These are phyloP conservation scores for Tulasnella sp. DNA, from an alignment of 768 basidiomycete genomes.

Conservation along the genomic window DNA sequence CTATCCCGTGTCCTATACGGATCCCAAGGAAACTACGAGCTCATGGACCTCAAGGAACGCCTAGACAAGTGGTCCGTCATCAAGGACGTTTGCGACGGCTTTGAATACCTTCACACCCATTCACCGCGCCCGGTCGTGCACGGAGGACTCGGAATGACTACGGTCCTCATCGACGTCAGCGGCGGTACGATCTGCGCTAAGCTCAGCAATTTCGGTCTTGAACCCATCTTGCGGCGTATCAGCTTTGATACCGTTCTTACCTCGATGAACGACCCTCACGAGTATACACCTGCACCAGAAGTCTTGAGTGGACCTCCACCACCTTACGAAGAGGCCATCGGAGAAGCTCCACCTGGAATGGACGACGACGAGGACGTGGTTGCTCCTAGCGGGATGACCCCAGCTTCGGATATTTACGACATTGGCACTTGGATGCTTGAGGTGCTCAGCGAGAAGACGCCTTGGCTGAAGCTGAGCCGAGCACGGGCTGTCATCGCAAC, in stretches of 20 bases:
- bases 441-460: constrained; percentile 7
- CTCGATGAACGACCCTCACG: not conserved
- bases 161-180: not conserved
- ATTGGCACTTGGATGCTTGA: constrained; percentile 11
- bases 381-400: constrained; percentile 1
- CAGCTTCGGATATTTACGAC: constrained; percentile 7
- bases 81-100: not conserved
- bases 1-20: not conserved
- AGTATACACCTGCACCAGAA: not conserved
- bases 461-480: not conserved
- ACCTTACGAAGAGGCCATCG: not conserved
- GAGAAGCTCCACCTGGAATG: not conserved
- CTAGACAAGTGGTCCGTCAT: not conserved
- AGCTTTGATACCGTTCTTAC: not conserved
- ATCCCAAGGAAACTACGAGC: not conserved
- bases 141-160: not conserved
- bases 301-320: not conserved
- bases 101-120: not conserved
- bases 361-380: not conserved
- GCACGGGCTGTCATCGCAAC: not conserved
- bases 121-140: not conserved
- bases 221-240: not conserved
- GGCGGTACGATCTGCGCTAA: not conserved
- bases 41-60: not conserved
- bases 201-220: constrained; percentile 2